Conservation (phyloP, 1,284 basidiomycete genomes). For the Ganoderma multipileum region DNA sequence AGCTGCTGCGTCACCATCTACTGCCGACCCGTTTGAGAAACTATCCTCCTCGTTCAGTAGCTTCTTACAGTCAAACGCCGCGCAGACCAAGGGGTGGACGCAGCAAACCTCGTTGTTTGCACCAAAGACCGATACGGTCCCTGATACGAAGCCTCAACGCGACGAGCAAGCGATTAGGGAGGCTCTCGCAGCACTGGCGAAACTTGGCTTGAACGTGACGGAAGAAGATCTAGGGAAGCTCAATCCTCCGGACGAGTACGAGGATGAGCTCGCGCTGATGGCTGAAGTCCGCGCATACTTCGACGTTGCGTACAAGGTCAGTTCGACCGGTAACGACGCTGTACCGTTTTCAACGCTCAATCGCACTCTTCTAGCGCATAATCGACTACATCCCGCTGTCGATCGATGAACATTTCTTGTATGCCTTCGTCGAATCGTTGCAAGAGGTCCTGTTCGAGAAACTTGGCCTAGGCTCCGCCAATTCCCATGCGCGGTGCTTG, state of each 20-base stretch:
- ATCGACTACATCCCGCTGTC: constrained; percentile 53
- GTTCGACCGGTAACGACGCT: neutral
- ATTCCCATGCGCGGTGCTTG: constrained; percentile 44
- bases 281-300: constrained; percentile 59
- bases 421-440: constrained; percentile 43
- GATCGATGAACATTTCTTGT: constrained; percentile 52
- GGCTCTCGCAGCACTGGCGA: neutral
- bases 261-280: constrained; percentile 54
- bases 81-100: neutral
- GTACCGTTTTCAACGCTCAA: constrained; percentile 24
- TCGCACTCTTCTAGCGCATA: constrained; percentile 43
- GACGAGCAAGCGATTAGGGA: neutral
- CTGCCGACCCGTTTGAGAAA: neutral
- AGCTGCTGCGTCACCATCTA: neutral
- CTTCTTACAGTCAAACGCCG: neutral
- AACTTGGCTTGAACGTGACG: constrained; percentile 40
- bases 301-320: constrained; percentile 42
- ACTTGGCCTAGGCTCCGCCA: constrained; percentile 45
- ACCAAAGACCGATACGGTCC: neutral
- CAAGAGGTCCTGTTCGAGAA: constrained; percentile 46
- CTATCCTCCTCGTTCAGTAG: neutral
- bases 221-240: constrained; percentile 48
- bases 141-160: neutral
- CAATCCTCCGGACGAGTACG: constrained; percentile 46
- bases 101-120: neutral